Evolutionary conservation across 345 rosid genomes (phyloP).

Genomic region (Camelina sativa): DNA sequence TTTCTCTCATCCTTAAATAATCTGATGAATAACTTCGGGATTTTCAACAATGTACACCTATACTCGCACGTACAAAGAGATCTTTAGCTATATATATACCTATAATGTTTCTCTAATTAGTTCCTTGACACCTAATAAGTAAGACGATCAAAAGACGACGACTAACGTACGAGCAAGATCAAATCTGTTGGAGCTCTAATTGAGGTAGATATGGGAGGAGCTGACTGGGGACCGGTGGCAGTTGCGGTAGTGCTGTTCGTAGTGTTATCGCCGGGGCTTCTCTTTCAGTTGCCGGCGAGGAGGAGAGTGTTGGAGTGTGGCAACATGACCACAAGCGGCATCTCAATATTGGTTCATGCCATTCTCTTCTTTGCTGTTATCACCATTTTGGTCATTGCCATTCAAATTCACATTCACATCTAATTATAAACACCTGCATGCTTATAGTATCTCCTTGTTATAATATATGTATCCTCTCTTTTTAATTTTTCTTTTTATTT

Average conservation of each 20-base stretch:
- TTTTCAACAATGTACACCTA: slow-evolving; percentile 5
- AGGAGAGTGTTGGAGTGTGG: slow-evolving; percentile 48
- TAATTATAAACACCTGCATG: background rate
- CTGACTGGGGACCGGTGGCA: slow-evolving; percentile 47
- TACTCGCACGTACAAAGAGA: background rate
- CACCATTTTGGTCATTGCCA: slow-evolving; percentile 45
- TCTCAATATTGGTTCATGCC: slow-evolving; percentile 44
- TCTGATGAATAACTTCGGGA: background rate
- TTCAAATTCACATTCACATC: slow-evolving; percentile 44
- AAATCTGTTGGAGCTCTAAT: slow-evolving; percentile 11
- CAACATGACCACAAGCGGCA: slow-evolving; percentile 49
- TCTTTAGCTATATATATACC: background rate
- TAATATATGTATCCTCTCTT: too few species aligned
- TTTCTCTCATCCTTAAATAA: slow-evolving; percentile 28
- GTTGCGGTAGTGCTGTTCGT: slow-evolving; percentile 47
- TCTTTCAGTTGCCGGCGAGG: slow-evolving; percentile 46
- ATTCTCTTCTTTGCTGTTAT: slow-evolving; percentile 42
- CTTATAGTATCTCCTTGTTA: background rate
- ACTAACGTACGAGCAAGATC: background rate
- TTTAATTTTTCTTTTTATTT: too few species aligned
- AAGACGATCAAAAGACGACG: background rate
- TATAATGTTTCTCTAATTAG: slow-evolving; percentile 1
- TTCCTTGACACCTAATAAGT: background rate
- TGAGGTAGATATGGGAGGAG: slow-evolving; percentile 36
- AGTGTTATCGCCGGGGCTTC: slow-evolving; percentile 46